Evolutionary conservation across 345 rosid species (phyloP).

Genomic region (Moricandia arvensis): DNA sequence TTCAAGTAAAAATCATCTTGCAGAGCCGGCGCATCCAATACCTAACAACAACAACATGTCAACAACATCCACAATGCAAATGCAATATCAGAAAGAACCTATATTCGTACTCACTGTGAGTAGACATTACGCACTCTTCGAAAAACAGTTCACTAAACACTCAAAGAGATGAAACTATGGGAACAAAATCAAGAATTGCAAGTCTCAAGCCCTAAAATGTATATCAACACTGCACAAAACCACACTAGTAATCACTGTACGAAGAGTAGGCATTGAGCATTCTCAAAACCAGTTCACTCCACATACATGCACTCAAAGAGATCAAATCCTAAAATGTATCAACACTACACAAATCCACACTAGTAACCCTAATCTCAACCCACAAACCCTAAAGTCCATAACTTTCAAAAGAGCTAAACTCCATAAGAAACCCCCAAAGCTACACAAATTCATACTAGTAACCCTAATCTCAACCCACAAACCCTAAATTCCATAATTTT

Average conservation of each 20-base stretch:
- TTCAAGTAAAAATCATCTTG: conserved; percentile 99
- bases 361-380: not conserved
- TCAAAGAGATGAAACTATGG: too few relatives aligned
- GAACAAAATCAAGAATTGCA: too few relatives aligned
- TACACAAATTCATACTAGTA: not conserved
- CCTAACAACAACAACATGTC: conserved; percentile 53
- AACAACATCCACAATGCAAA: not conserved
- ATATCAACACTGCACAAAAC: not conserved
- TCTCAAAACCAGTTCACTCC: not conserved
- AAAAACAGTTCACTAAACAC: too few relatives aligned
- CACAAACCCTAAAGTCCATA: not conserved
- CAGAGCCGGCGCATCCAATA: conserved; percentile 97
- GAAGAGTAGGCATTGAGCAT: not conserved
- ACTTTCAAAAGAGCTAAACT: not conserved
- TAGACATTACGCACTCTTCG: not conserved
- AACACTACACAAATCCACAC: not conserved
- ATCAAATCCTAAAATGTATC: not conserved
- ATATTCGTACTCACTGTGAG: conserved; percentile 2
- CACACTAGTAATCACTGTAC: not conserved
- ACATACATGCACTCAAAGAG: conserved; percentile 1
- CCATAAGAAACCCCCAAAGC: not conserved
- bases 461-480: not conserved
- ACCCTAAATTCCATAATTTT: too few relatives aligned
- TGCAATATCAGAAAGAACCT: not conserved
- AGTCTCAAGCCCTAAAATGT: not conserved